Evolutionary conservation across 1,284 basidiomycete species (phyloP).

Genomic region (Fistulinella cinereoalba): DNA sequence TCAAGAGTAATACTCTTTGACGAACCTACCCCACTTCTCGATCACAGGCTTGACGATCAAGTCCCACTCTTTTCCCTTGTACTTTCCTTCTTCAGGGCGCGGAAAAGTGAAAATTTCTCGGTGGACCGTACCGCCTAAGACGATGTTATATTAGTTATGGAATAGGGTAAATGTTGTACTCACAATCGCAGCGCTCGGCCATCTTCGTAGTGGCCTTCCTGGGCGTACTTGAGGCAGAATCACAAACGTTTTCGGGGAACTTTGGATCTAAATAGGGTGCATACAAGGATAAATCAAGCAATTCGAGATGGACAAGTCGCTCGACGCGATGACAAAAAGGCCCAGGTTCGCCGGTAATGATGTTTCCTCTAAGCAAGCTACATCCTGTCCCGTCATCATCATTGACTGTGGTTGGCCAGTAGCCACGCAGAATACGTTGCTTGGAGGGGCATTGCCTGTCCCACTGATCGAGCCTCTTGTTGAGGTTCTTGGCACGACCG

Average conservation of each 20-base stretch:
- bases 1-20: constrained; percentile 30
- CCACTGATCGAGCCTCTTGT: constrained; percentile 66
- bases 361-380: constrained; percentile 44
- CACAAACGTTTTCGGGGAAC: constrained; percentile 37
- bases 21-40: constrained; percentile 69
- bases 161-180: constrained; percentile 2
- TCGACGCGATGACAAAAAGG: constrained; percentile 50
- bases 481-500: constrained; percentile 48
- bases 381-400: constrained; percentile 13
- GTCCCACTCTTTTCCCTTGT: constrained; percentile 70
- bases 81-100: constrained; percentile 46
- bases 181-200: constrained; percentile 36
- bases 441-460: constrained; percentile 60
- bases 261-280: constrained; percentile 54
- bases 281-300: constrained; percentile 61
- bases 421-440: constrained; percentile 48
- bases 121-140: constrained; percentile 55
- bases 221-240: neutral
- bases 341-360: constrained; percentile 54
- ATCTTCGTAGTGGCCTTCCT: constrained; percentile 19
- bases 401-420: constrained; percentile 46
- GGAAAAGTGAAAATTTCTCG: constrained; percentile 75
- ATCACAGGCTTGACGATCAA: constrained; percentile 68
- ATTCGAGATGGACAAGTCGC: constrained; percentile 71
- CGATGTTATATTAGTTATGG: constrained; percentile 3